Evolutionary conservation across 2,329 filamentous ascomycete genomes (phyloP), one percentile per base, ranked within the genome.

Genomic region (Aspergillus pseudoglaucus): DNA sequence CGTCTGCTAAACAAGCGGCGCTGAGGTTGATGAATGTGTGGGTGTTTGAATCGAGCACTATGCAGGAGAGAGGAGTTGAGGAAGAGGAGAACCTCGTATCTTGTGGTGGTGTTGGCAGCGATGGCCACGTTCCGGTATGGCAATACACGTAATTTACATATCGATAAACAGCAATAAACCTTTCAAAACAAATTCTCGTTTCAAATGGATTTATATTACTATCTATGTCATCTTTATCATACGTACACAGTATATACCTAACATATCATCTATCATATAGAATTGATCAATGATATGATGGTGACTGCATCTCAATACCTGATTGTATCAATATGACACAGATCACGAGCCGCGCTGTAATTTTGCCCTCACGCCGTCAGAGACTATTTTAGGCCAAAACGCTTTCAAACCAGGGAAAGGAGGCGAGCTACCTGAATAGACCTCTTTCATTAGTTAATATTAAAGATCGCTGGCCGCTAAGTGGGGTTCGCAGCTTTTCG

Each of bases 401-500:
- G 41, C 42, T 27, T 43, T 6, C 20, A 41, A 41, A 23, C 14
- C 44, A 46, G 38, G 41, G 48, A 52, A 46, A 39, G 49, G 48
- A 49, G 48, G 47, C 22, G 42, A 57, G 53, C 52, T 52, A 51
- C 17, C 5, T 39, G 15, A 3, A 10, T 37, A n/a, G 3, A n/a
- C 1, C n/a, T 37, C 4, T 27, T 3, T 17, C 6, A 59, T 52
- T 59, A 53, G 56, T n/a, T 23, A 17, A 8, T 12, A 45, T 25
- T n/a, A 44, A 52, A 49, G 55, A 59, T 59, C 56, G 45, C 51
- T 52, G 49, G 35, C 39, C 20, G 25, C 15, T 39, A 44, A 39
- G 51, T 55, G 53, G 54, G 38, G 25, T 39, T 22, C 9, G 42
- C 40, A 30, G 47, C 25, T 45, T 47, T 47, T 42, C 41, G 42